Evolutionary conservation across 805 yeast genomes (phyloP).

Genomic region (Teunomyces gatunensis): DNA sequence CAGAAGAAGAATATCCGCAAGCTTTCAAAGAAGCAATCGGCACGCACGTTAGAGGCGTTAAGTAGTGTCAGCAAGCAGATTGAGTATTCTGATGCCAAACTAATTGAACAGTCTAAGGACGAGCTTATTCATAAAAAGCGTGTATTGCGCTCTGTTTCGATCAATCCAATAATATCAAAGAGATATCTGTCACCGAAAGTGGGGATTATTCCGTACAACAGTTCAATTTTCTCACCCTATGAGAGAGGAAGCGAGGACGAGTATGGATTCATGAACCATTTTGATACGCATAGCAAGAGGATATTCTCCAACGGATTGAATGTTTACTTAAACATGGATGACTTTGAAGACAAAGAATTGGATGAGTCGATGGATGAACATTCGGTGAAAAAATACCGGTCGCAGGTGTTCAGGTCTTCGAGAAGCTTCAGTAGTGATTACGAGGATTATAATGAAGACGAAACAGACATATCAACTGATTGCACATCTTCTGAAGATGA

Average conservation of each 20-base stretch:
- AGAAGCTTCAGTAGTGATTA: slow-evolving; percentile 8
- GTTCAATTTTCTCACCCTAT: not conserved
- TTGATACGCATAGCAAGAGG: slow-evolving; percentile 22
- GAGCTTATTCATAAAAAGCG: slow-evolving; percentile 43
- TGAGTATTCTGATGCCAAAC: slow-evolving; percentile 54
- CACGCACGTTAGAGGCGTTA: slow-evolving; percentile 17
- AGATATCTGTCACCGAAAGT: slow-evolving; percentile 7
- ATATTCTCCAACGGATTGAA: slow-evolving; percentile 28
- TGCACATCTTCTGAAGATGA: slow-evolving; percentile 17
- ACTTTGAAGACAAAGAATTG: slow-evolving; percentile 13
- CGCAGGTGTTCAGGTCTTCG: slow-evolving; percentile 27
- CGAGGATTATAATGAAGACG: slow-evolving; percentile 12
- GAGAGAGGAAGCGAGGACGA: slow-evolving; percentile 23
- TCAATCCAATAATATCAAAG: slow-evolving; percentile 20
- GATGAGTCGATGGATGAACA: slow-evolving; percentile 11
- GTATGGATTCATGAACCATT: slow-evolving; percentile 29
- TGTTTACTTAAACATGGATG: slow-evolving; percentile 22
- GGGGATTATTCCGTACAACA: not conserved
- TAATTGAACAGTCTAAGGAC: slow-evolving; percentile 48
- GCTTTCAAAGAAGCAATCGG: slow-evolving; percentile 36
- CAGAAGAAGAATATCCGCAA: slow-evolving; percentile 42
- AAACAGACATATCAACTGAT: slow-evolving; percentile 5
- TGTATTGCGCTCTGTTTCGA: slow-evolving; percentile 38
- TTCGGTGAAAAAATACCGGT: slow-evolving; percentile 33
- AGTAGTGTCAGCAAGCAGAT: slow-evolving; percentile 16